Base-by-base conservation (phyloP, 805 yeast genomes). In the Isabelozyma heimii region DNA sequence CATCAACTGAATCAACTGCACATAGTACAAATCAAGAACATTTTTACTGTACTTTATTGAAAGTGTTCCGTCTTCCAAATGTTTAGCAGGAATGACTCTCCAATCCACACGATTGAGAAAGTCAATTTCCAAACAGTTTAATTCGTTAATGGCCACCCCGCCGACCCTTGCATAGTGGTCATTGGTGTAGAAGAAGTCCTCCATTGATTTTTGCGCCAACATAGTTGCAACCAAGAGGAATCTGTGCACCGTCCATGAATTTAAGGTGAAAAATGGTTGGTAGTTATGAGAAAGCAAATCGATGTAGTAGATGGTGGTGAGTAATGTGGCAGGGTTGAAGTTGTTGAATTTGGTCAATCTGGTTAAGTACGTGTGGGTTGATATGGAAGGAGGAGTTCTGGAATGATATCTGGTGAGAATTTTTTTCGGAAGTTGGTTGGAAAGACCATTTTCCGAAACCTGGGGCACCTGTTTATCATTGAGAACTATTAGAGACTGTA, bases 121-220 rank as follows among this genome's bases (percentile, higher is more conserved):
- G 66, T 94, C 98, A 46, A 87, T 83, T 63, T 92, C 99, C 43
- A 92, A 73, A 47, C 92, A 77, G 65, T 94, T 94, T 55, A 91
- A 73, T 62, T 91, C 97, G 50, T 83, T 78, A 43, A 86, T 71
- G 40, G 89, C 89, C 4, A 91, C 87, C 51, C 99, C 98, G 3
- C 99, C 99, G 15, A 94, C 97, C 63, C 87, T 88, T 10, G 98
- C 96, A 61, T 94, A 92, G 66, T 94, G 97, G 42, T 85, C 80
- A 66, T 91, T 92, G 13, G 97, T 90, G 68, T 94, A 91, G 67
- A 94, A 92, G 24, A 91, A 86, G 69, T 92, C 99, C 66, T 97
- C 91, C 54, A 91, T 76, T 1, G 96, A 92, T 64, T 92, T 92
- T 54, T 92, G 85, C 0, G 94, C 96, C 2, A 92, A 82, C 51